Conservation (phyloP, 805 yeast genomes). For the Candida nanaspora region DNA sequence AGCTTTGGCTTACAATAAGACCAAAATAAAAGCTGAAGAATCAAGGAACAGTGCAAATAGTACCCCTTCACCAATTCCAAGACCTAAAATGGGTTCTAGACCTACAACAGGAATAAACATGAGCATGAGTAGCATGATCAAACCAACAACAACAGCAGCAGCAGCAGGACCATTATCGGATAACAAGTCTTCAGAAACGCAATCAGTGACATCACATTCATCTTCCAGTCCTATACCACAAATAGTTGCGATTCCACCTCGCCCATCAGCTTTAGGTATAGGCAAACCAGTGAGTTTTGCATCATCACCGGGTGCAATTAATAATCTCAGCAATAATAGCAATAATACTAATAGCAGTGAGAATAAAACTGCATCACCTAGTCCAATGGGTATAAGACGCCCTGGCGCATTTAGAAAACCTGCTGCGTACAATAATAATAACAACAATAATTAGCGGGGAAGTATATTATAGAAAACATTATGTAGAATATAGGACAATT, state of each 20-base stretch:
- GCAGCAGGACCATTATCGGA: no score
- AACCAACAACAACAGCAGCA: not conserved
- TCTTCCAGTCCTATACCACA: not conserved
- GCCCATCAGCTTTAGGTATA: slow-evolving; percentile 8
- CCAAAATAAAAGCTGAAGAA: no score
- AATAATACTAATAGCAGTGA: not conserved
- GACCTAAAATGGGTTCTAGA: slow-evolving; percentile 1
- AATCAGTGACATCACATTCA: no score
- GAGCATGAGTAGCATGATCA: not conserved
- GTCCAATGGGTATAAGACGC: slow-evolving; percentile 20
- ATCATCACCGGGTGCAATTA: not conserved
- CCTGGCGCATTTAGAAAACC: slow-evolving; percentile 29
- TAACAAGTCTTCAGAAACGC: no score
- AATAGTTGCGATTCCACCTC: not conserved
- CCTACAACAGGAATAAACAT: not conserved
- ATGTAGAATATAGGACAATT: no score
- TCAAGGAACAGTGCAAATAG: no score
- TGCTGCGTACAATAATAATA: not conserved
- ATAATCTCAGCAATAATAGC: not conserved
- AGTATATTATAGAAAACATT: no score
- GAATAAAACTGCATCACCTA: not conserved
- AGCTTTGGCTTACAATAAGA: no score
- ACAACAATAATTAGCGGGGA: no score
- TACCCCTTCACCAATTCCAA: not conserved
- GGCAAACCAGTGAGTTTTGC: slow-evolving; percentile 1